Percentiles rank a stretch among this genome's conserved stretches.
phyloP scores from a whole-genome alignment of 192 early-diverging fungal genomes.

The Coemansia sp. region DNA sequence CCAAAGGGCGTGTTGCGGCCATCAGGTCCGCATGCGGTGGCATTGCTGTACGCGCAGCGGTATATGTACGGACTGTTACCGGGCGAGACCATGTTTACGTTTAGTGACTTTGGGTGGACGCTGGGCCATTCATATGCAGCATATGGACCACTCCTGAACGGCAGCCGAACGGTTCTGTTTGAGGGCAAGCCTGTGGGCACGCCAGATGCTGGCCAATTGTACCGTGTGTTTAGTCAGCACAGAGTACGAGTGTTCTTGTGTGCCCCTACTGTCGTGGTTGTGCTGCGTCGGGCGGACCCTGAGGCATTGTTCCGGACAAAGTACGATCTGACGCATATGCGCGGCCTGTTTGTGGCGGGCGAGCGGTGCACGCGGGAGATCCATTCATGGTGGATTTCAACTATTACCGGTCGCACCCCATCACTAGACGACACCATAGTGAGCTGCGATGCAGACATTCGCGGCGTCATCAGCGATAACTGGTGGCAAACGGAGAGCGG shows the following conservation, averaged over 20 bases:
- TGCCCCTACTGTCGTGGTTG: constrained; percentile 83
- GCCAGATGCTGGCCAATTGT: constrained; percentile 78
- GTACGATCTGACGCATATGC: constrained; percentile 66
- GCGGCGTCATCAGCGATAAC: constrained; percentile 71
- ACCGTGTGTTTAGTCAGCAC: constrained; percentile 77
- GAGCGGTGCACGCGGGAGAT: constrained; percentile 83
- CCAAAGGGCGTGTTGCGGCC: constrained; percentile 67
- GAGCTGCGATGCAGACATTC: constrained; percentile 27
- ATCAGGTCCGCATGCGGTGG: constrained; percentile 72
- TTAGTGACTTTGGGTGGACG: constrained; percentile 87
- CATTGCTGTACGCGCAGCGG: constrained; percentile 67
- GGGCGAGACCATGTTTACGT: constrained; percentile 76
- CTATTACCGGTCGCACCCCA: constrained; percentile 33
- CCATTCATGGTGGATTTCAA: constrained; percentile 57
- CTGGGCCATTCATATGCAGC: constrained; percentile 82
- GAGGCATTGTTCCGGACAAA: constrained; percentile 56
- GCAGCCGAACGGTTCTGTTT: constrained; percentile 76
- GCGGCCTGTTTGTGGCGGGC: constrained; percentile 73
- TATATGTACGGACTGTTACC: constrained; percentile 70
- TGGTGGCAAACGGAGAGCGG: constrained; percentile 92
- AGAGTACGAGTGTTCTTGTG: constrained; percentile 73
- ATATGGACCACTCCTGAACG: constrained; percentile 76
- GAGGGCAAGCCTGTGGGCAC: constrained; percentile 85
- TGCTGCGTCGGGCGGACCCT: constrained; percentile 77
- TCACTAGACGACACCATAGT: constrained; percentile 12